These are phyloP conservation scores for Fraxinus velutina DNA, from an alignment of 305 asterid species.

Conservation along the genomic window DNA sequence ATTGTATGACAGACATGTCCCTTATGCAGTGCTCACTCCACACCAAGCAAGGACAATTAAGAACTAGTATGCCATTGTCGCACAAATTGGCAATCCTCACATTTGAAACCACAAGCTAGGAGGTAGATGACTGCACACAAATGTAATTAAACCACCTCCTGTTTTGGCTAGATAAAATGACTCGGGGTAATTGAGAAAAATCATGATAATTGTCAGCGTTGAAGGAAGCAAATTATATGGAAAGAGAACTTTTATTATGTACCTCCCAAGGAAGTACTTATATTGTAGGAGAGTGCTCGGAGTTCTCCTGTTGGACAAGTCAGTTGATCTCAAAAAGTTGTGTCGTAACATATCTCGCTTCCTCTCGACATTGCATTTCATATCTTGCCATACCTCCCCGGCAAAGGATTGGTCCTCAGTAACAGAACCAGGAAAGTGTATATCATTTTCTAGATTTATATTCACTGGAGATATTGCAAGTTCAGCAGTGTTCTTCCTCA, in stretches of 20 bases:
- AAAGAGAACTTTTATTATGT: neutral
- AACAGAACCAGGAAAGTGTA: slow-evolving; percentile 27
- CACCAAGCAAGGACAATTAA: neutral
- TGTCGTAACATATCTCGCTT: slow-evolving; percentile 42
- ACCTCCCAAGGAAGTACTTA: slow-evolving; percentile 80
- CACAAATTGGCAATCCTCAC: neutral
- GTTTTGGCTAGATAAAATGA: neutral
- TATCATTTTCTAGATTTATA: slow-evolving; percentile 38
- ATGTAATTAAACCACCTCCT: neutral
- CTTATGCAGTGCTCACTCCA: neutral
- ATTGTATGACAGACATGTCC: neutral
- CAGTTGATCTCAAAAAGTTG: slow-evolving; percentile 49
- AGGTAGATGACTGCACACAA: neutral
- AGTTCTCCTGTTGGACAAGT: slow-evolving; percentile 66
- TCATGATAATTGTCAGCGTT: neutral
- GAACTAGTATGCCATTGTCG: neutral
- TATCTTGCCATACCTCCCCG: slow-evolving; percentile 58
- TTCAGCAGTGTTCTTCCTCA: slow-evolving; percentile 39
- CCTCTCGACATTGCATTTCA: slow-evolving; percentile 44
- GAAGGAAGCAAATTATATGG: neutral
- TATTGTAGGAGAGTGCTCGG: slow-evolving; percentile 58
- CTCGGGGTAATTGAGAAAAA: neutral
- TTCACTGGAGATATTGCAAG: slow-evolving; percentile 28
- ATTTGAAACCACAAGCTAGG: neutral
- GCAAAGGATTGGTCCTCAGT: slow-evolving; percentile 49